phyloP scores from a whole-genome alignment of 169 alveolate species.

The Cryptosporidium andersoni region DNA sequence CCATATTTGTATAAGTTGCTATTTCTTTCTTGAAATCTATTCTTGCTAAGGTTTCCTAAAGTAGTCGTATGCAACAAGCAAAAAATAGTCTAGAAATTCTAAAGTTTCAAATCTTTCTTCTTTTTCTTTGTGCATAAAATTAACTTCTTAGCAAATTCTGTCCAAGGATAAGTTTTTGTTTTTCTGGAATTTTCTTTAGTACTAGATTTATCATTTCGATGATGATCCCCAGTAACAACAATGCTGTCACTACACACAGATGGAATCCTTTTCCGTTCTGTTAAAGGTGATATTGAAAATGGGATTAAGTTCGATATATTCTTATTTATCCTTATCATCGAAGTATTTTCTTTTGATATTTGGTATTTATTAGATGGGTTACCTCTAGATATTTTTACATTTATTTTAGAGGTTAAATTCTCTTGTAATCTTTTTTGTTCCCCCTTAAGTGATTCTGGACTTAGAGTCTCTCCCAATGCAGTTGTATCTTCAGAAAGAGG shows the following conservation, averaged over 20 bases:
- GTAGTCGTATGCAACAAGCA: too few relatives aligned
- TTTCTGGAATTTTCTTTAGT: slow-evolving; percentile 42
- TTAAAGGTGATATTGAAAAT: background rate
- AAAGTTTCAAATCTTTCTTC: slow-evolving; percentile 12
- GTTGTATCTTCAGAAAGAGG: slow-evolving; percentile 47
- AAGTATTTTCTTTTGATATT: background rate
- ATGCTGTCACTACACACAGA: slow-evolving; percentile 63
- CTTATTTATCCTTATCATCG: slow-evolving; percentile 2
- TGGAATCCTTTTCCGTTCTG: slow-evolving; percentile 16
- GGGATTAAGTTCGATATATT: slow-evolving; percentile 8
- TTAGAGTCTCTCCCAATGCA: slow-evolving; percentile 11
- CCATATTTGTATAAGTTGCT: too few relatives aligned
- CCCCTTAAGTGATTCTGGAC: background rate
- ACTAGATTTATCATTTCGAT: background rate
- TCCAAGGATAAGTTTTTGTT: slow-evolving; percentile 66
- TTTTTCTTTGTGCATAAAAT: slow-evolving; percentile 63
- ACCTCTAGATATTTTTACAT: slow-evolving; percentile 2
- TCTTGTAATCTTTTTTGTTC: background rate
- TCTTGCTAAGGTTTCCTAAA: too few relatives aligned
- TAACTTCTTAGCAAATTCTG: slow-evolving; percentile 60
- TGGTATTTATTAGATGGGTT: background rate
- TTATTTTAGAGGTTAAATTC: too few relatives aligned
- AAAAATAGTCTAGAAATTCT: too few relatives aligned
- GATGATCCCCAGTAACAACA: slow-evolving; percentile 15
- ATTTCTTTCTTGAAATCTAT: too few relatives aligned